phyloP scores from a whole-genome alignment of 495 filamentous ascomycete species.

The Hypoxylon fragiforme region DNA sequence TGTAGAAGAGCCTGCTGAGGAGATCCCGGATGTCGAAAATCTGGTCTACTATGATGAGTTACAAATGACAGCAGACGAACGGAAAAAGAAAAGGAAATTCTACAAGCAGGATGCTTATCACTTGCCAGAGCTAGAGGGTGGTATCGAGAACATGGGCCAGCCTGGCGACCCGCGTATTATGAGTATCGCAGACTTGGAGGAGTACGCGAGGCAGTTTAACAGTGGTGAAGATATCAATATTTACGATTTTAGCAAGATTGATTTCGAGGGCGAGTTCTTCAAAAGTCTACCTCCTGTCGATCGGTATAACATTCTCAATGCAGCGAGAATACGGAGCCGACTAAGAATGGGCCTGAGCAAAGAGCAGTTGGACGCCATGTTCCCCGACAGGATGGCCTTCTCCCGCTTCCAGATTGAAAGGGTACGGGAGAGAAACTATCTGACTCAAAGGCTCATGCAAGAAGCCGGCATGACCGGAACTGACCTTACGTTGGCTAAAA shows the following conservation, averaged over 20 bases:
- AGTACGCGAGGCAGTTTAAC: constrained; percentile 90
- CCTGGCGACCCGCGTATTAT: constrained; percentile 93
- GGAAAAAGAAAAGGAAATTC: constrained; percentile 74
- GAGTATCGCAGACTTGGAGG: constrained; percentile 88
- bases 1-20: constrained; percentile 63
- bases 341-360: constrained; percentile 95
- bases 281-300: constrained; percentile 84
- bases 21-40: constrained; percentile 62
- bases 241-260: constrained; percentile 99
- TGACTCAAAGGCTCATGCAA: constrained; percentile 96
- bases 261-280: constrained; percentile 94
- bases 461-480: constrained; percentile 84
- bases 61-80: constrained; percentile 77
- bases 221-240: constrained; percentile 93
- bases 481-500: constrained; percentile 64
- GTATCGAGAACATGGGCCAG: constrained; percentile 80
- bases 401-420: constrained; percentile 94
- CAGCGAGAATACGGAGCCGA: constrained; percentile 81
- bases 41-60: constrained; percentile 88
- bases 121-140: constrained; percentile 77
- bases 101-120: constrained; percentile 93
- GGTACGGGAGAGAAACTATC: constrained; percentile 84
- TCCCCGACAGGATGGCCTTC: constrained; percentile 97
- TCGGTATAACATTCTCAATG: constrained; percentile 96
- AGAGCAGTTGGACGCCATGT: constrained; percentile 94